Evolutionary conservation across 176 grass and related monocot genomes (phyloP).

Genomic region (Carex scoparia): DNA sequence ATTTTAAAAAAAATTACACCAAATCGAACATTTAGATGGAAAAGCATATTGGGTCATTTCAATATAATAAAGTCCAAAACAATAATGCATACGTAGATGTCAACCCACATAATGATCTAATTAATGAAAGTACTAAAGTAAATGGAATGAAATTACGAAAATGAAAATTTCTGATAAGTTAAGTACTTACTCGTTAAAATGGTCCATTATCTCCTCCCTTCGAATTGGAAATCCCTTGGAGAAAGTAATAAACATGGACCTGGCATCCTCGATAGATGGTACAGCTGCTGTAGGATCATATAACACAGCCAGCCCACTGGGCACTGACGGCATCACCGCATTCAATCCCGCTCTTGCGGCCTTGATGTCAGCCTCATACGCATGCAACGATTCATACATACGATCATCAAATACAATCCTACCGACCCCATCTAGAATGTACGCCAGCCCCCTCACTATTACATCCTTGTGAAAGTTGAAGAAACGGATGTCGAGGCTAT

Average conservation of each 20-base stretch:
- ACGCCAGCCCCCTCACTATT: constrained; percentile 25
- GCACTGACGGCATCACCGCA: neutral
- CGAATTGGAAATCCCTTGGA: constrained; percentile 32
- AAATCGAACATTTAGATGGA: neutral
- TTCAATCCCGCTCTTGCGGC: constrained; percentile 1
- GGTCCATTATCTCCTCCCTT: constrained; percentile 42
- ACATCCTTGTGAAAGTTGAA: constrained; percentile 44
- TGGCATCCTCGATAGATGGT: constrained; percentile 30
- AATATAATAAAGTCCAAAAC: neutral
- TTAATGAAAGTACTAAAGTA: neutral
- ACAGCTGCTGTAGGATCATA: neutral
- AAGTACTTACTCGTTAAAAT: constrained; percentile 45
- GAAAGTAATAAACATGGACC: constrained; percentile 69
- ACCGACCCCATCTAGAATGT: constrained; percentile 35
- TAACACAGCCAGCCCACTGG: constrained; percentile 4
- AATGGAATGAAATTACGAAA: neutral
- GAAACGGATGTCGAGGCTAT: constrained; percentile 29
- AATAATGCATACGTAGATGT: neutral
- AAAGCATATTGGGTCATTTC: neutral
- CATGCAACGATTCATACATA: constrained; percentile 10
- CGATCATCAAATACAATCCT: constrained; percentile 45
- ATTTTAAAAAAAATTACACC: neutral
- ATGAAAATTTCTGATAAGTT: neutral
- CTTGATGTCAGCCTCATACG: neutral
- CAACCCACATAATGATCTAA: neutral